phyloP scores from a whole-genome alignment of 768 basidiomycete species.

The Psilocybe sp. region DNA sequence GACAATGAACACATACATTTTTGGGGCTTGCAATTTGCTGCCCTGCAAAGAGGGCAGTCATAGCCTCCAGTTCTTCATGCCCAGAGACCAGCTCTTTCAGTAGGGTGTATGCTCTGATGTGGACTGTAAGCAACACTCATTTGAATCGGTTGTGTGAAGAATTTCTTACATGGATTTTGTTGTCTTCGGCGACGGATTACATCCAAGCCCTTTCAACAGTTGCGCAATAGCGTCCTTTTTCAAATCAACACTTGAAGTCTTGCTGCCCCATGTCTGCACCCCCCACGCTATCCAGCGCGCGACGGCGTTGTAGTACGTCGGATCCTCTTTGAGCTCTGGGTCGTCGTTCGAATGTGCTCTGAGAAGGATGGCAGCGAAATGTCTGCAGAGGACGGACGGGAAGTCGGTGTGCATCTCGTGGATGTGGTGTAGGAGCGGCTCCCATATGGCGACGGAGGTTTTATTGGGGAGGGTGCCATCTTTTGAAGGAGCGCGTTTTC shows the following conservation, averaged over 20 bases:
- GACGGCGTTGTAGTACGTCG: constrained; percentile 54
- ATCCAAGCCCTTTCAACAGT: constrained; percentile 49
- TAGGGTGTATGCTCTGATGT: constrained; percentile 10
- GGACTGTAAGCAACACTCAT: too few relatives aligned
- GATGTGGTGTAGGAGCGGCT: constrained; percentile 58
- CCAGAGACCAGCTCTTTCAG: constrained; percentile 13
- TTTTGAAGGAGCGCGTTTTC: constrained; percentile 50
- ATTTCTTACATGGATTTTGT: constrained; percentile 12
- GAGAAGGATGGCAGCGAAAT: constrained; percentile 38
- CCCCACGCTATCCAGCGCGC: constrained; percentile 73
- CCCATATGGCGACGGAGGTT: constrained; percentile 61
- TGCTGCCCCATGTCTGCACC: constrained; percentile 34
- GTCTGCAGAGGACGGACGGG: constrained; percentile 42
- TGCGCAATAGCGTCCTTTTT: constrained; percentile 41
- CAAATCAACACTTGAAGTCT: constrained; percentile 29
- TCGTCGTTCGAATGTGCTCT: constrained; percentile 4
- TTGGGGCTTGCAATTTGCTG: constrained; percentile 3
- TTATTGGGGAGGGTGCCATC: constrained; percentile 48
- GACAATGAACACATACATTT: constrained; percentile 3
- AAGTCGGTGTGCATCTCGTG: constrained; percentile 55
- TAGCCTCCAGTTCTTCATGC: constrained; percentile 12
- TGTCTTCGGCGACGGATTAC: constrained; percentile 13
- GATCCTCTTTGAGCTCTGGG: constrained; percentile 25
- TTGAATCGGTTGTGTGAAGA: too few relatives aligned
- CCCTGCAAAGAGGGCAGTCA: constrained; percentile 10